Percentiles rank a stretch among this genome's conserved stretches.
Evolutionary conservation across 345 rosid species (phyloP).

Genomic region (Lepidium didymum): DNA sequence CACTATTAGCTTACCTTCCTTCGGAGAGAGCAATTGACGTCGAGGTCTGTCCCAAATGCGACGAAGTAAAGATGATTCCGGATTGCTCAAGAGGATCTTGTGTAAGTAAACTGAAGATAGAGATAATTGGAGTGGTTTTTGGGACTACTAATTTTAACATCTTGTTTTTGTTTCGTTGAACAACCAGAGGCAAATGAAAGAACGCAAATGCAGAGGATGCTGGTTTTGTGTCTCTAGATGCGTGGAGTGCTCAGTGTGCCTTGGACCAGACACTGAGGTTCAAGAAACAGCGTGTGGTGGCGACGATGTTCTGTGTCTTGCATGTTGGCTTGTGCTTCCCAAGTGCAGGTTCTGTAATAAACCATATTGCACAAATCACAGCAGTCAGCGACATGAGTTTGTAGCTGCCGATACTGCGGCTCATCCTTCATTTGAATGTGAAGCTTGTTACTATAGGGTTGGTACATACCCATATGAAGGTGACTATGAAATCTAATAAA

Average conservation of each 20-base stretch:
- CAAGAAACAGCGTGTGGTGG: slow-evolving; percentile 48
- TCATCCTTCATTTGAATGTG: slow-evolving; percentile 45
- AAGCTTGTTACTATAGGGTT: slow-evolving; percentile 38
- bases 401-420: not conserved
- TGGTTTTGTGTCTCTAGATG: slow-evolving; percentile 55
- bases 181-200: slow-evolving; percentile 9
- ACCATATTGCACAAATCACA: slow-evolving; percentile 56
- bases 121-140: not conserved
- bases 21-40: slow-evolving; percentile 33
- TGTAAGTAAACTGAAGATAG: not conserved
- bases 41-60: slow-evolving; percentile 59
- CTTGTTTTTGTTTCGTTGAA: not conserved
- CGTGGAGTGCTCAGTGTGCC: slow-evolving; percentile 55
- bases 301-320: slow-evolving; percentile 48
- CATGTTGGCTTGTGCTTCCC: slow-evolving; percentile 68
- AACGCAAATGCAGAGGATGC: slow-evolving; percentile 50
- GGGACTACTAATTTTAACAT: not conserved
- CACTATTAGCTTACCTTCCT: slow-evolving; percentile 32
- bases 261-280: slow-evolving; percentile 28
- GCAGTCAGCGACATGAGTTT: slow-evolving; percentile 3
- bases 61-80: slow-evolving; percentile 48
- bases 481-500: slow-evolving; percentile 11
- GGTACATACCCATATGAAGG: not conserved
- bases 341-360: slow-evolving; percentile 68
- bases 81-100: slow-evolving; percentile 49